These are phyloP conservation scores for Trifolium subterraneum DNA, from an alignment of 306 rosid genomes.

Conservation along the genomic window DNA sequence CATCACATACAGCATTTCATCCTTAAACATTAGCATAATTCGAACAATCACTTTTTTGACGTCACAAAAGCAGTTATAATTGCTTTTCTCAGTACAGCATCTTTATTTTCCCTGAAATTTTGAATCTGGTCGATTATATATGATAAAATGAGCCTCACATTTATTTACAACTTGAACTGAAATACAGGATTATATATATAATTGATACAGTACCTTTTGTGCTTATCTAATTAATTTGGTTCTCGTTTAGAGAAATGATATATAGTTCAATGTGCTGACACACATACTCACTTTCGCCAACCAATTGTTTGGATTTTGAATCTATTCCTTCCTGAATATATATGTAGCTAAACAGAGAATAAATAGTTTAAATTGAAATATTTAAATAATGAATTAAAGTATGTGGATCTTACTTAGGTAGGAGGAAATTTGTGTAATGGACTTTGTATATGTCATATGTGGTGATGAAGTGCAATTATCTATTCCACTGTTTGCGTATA, in stretches of 20 bases:
- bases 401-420: background rate
- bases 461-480: background rate
- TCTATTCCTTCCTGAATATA: background rate
- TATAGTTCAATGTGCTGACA: slow-evolving; percentile 11
- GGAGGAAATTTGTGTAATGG: background rate
- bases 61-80: background rate
- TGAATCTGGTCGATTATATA: background rate
- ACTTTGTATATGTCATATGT: background rate
- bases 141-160: background rate
- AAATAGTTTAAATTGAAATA: background rate
- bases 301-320: slow-evolving; percentile 14
- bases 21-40: background rate
- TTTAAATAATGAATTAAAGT: background rate
- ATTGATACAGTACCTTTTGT: background rate
- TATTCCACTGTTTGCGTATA: background rate
- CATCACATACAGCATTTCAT: background rate
- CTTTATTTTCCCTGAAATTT: background rate
- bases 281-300: background rate
- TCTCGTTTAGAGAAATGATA: background rate
- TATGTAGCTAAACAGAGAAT: background rate
- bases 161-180: background rate
- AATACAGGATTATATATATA: background rate
- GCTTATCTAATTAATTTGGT: slow-evolving; percentile 5
- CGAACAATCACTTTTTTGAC: background rate
- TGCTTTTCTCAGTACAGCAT: background rate